Evolutionary conservation across 768 basidiomycete genomes (phyloP).

Genomic region (Rhizopogon vesiculosus): DNA sequence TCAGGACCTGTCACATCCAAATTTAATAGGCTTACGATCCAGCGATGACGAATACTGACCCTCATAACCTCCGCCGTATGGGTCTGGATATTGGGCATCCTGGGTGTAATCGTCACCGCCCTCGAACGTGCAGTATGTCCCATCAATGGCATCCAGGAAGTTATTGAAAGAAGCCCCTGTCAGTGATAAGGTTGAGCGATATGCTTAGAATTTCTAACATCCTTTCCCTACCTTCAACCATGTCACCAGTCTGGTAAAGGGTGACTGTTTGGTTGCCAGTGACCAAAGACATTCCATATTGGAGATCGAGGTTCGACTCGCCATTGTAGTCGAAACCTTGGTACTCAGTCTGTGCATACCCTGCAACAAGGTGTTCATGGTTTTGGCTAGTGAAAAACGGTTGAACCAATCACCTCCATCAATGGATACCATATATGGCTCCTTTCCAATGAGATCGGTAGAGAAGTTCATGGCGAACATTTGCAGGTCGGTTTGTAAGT

Average conservation of each 20-base stretch:
- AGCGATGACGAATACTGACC: not conserved
- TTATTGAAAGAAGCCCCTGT: conserved; percentile 44
- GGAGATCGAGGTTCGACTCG: conserved; percentile 54
- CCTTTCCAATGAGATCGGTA: conserved; percentile 15
- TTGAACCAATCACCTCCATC: conserved; percentile 26
- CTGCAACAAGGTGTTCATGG: conserved; percentile 10
- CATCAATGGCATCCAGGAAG: conserved; percentile 42
- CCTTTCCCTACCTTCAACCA: conserved; percentile 28
- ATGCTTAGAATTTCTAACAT: not conserved
- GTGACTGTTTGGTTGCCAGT: conserved; percentile 34
- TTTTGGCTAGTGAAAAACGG: not conserved
- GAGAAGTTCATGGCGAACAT: conserved; percentile 28
- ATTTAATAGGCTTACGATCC: not conserved
- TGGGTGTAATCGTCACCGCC: conserved; percentile 36
- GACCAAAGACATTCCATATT: conserved; percentile 50
- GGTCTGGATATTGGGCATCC: conserved; percentile 33
- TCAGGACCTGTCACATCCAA: conserved; percentile 9
- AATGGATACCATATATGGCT: conserved; percentile 27
- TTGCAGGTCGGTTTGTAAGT: conserved; percentile 23
- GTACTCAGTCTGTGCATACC: conserved; percentile 21
- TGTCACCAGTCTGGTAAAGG: conserved; percentile 41
- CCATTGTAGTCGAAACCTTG: conserved; percentile 43
- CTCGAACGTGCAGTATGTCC: conserved; percentile 37
- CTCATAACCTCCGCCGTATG: conserved; percentile 16
- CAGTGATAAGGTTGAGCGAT: not conserved